A percentile compares a stretch with the other conserved stretches of the same genome.
Evolutionary conservation across 768 basidiomycete genomes (phyloP).

Genomic region (Auricularia sp.): DNA sequence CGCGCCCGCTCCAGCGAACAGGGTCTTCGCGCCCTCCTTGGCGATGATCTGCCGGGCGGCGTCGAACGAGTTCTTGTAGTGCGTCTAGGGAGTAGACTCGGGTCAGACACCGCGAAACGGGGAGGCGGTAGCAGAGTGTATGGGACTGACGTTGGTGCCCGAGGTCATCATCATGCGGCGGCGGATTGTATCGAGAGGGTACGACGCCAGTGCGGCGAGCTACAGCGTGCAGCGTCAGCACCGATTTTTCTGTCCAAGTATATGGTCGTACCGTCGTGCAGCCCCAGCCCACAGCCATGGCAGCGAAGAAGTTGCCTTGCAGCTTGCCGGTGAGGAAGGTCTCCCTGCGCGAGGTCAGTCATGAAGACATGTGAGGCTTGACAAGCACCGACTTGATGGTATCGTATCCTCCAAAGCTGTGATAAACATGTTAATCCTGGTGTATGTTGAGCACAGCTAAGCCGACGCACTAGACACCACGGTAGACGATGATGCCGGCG

Average conservation of each 20-base stretch:
- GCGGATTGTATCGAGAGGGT: constrained; percentile 36
- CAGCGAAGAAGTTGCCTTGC: constrained; percentile 31
- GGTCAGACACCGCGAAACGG: neutral
- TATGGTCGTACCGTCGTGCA: constrained; percentile 27
- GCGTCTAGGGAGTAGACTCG: constrained; percentile 16
- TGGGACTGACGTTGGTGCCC: constrained; percentile 22
- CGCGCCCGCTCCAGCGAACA: constrained; percentile 20
- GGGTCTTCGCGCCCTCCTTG: constrained; percentile 29
- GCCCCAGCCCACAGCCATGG: constrained; percentile 33
- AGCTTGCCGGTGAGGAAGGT: constrained; percentile 30
- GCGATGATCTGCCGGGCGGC: constrained; percentile 30
- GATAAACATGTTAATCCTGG: too few species aligned
- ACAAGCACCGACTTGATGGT: constrained; percentile 18
- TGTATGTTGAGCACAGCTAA: too few species aligned
- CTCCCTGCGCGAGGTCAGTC: constrained; percentile 13
- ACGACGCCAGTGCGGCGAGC: constrained; percentile 31
- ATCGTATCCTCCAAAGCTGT: constrained; percentile 36
- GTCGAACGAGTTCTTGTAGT: constrained; percentile 32
- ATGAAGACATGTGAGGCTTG: neutral
- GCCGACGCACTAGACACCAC: constrained; percentile 32
- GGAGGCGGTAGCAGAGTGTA: neutral
- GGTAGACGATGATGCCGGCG: constrained; percentile 33
- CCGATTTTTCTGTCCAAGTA: too few species aligned
- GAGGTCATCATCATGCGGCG: constrained; percentile 42
- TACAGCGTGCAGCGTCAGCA: constrained; percentile 6